phyloP scores from a whole-genome alignment of 169 alveolate genomes.

The Plasmodium cynomolgi region DNA sequence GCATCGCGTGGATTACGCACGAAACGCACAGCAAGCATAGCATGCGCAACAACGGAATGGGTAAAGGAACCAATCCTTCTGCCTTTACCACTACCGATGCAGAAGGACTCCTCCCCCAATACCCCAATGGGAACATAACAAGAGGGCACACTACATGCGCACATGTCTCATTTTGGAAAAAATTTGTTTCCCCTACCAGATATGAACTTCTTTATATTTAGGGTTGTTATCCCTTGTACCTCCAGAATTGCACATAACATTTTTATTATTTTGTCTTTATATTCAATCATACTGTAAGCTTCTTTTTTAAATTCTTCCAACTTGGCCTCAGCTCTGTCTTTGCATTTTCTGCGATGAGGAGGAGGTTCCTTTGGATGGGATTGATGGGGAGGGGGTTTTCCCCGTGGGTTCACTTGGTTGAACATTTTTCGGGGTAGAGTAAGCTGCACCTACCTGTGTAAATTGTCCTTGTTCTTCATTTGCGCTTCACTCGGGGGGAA shows the following conservation, averaged over 20 bases:
- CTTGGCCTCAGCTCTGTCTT: slow-evolving; percentile 11
- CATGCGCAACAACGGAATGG: background rate
- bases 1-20: background rate
- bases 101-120: background rate
- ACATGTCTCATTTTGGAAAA: background rate
- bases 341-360: slow-evolving; percentile 17
- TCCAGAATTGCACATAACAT: slow-evolving; percentile 70
- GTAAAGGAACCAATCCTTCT: background rate
- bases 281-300: slow-evolving; percentile 54
- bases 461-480: background rate
- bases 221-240: slow-evolving; percentile 63
- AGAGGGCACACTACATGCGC: background rate
- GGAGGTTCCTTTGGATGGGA: background rate
- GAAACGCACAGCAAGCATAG: background rate
- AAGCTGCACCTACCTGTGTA: background rate
- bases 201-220: slow-evolving; percentile 59
- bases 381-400: background rate
- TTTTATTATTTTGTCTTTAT: slow-evolving; percentile 58
- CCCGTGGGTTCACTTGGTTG: background rate
- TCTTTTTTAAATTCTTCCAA: slow-evolving; percentile 56
- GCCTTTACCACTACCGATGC: background rate
- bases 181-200: slow-evolving; percentile 19
- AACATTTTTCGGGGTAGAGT: background rate
- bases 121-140: too few species aligned
- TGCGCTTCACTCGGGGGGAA: background rate